Evolutionary conservation across 2,329 filamentous ascomycete genomes (phyloP).

Genomic region (Sporothrix schenckii): DNA sequence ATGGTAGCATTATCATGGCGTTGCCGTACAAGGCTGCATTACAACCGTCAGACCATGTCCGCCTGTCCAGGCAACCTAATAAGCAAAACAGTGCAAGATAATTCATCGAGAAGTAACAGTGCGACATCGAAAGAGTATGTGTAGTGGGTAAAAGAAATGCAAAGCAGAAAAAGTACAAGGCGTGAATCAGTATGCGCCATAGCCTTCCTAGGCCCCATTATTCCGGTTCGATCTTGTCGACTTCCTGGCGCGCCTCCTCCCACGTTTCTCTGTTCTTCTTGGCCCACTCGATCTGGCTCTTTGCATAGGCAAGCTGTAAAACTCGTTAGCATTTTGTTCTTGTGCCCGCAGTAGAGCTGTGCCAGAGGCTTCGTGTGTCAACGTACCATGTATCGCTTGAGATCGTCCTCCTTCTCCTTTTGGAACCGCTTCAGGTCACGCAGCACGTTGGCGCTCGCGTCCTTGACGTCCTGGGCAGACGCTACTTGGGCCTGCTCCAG

Average conservation of each 20-base stretch:
- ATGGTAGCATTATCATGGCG: neutral
- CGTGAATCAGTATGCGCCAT: neutral
- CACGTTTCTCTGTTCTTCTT: slow-evolving; percentile 88
- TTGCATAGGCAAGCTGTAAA: slow-evolving; percentile 80
- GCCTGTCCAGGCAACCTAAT: neutral
- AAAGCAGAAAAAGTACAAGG: neutral
- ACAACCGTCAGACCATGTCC: neutral
- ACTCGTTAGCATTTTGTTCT: slow-evolving; percentile 35
- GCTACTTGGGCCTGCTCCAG: slow-evolving; percentile 89
- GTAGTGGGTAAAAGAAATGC: neutral
- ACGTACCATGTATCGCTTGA: slow-evolving; percentile 93
- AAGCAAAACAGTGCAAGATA: neutral
- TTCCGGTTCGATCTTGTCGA: slow-evolving; percentile 78
- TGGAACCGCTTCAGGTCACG: slow-evolving; percentile 93
- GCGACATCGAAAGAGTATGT: neutral
- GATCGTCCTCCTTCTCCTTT: slow-evolving; percentile 89
- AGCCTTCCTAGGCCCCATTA: slow-evolving; percentile 38
- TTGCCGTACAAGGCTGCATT: neutral
- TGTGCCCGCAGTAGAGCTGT: neutral
- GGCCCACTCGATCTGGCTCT: slow-evolving; percentile 92
- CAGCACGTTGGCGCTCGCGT: slow-evolving; percentile 85
- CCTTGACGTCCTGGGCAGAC: slow-evolving; percentile 87
- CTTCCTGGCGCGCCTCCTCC: slow-evolving; percentile 86
- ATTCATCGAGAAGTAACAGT: neutral
- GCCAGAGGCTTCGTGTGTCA: neutral